Evolutionary conservation across 1,284 basidiomycete genomes (phyloP).

Genomic region (Puccinia hordei): DNA sequence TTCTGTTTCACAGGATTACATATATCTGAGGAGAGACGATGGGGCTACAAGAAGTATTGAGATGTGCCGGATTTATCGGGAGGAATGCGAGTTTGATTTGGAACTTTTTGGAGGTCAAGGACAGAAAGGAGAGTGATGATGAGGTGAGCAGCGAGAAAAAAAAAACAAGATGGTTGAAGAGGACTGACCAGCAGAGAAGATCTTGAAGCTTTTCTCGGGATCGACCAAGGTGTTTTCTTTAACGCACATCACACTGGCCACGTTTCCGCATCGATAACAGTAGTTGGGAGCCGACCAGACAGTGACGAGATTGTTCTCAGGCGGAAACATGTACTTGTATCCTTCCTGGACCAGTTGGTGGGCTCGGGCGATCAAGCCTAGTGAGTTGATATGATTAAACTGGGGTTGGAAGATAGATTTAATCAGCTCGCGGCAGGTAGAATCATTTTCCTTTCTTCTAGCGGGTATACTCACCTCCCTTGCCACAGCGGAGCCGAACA

Average conservation of each 20-base stretch:
- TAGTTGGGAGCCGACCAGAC: constrained; percentile 43
- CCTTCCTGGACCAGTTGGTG: constrained; percentile 81
- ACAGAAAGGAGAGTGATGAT: not conserved
- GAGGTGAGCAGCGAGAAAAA: no score
- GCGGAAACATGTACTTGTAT: constrained; percentile 44
- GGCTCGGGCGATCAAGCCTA: constrained; percentile 82
- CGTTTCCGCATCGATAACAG: constrained; percentile 57
- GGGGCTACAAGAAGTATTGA: constrained; percentile 26
- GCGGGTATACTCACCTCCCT: constrained; percentile 67
- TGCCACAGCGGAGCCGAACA: constrained; percentile 86
- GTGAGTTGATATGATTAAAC: constrained; percentile 88
- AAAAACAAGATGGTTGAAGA: no score
- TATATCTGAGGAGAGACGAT: no score
- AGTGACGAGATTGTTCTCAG: constrained; percentile 33
- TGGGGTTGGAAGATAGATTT: constrained; percentile 57
- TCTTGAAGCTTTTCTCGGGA: constrained; percentile 59
- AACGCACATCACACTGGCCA: constrained; percentile 59
- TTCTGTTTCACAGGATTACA: no score
- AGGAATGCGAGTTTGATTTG: constrained; percentile 19
- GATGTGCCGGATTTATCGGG: constrained; percentile 24
- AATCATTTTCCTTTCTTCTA: constrained; percentile 4
- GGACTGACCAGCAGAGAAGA: constrained; percentile 59
- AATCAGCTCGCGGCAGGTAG: constrained; percentile 10
- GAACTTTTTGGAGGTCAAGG: constrained; percentile 4
- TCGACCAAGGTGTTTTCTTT: constrained; percentile 55